Evolutionary conservation across 257 asterid genomes (phyloP), one percentile per base, ranked within the genome.

Genomic region (Scutellaria barbata): DNA sequence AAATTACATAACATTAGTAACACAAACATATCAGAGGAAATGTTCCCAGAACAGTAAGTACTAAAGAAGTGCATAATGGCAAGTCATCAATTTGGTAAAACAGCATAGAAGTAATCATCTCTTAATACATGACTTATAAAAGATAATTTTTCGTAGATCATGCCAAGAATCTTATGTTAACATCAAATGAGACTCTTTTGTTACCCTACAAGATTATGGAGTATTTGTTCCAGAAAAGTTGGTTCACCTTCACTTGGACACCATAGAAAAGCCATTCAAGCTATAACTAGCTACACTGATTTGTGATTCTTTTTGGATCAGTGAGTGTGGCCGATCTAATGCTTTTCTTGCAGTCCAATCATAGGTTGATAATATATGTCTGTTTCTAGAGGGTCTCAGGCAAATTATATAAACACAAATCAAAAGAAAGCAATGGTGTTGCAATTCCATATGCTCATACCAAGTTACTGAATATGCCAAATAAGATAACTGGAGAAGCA

Each of bases 361-460:
- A 35, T 37, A n/a, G n/a, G 47, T 50, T 37, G 25, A 7, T 35
- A 37, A 35, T 5, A 35, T 18, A 43, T 6, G 10, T 64, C 69
- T 43, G 20, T 25, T 10, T 42, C n/a, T 63, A 16, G 68, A 17
- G 8, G 43, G 16, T 7, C n/a, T 35, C 66, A 10, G n/a, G 58
- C 12, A 13, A 42, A 46, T 12, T 6, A 40, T n/a, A n/a, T 12
- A 68, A n/a, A 55, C 39, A 53, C 46, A 17, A 50, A 53, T 13
- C 39, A 11, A 59, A 40, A 48, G 18, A 67, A 67, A 42, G 43
- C 46, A 51, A 17, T 6, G 43, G 9, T 10, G 13, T n/a, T 22
- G 22, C 46, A 30, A 14, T 17, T 13, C 13, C 51, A 66, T 46
- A 18, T 11, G 63, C 56, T 68, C 47, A 42, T 70, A 71, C 18